Conservation (phyloP, 768 basidiomycete genomes). For the Lentinula raphanica region DNA sequence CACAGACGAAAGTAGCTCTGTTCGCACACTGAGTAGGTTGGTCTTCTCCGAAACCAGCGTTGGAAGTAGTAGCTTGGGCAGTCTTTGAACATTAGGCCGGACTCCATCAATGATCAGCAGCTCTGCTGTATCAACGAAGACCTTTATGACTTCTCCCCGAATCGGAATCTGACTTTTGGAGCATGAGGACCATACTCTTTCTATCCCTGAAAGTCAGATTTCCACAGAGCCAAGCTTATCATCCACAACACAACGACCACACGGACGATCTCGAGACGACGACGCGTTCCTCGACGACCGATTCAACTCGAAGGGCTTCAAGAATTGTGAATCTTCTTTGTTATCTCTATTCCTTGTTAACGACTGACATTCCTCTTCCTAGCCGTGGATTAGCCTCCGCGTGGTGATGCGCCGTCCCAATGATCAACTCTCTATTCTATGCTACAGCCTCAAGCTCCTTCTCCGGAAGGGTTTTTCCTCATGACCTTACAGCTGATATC, state of each 20-base stretch:
- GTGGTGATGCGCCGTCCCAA: constrained; percentile 43
- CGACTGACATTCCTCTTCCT: constrained; percentile 13
- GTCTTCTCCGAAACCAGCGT: not conserved
- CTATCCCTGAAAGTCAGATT: constrained; percentile 6
- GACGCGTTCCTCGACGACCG: too few relatives aligned
- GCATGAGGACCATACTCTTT: constrained; percentile 6
- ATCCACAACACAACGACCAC: too few relatives aligned
- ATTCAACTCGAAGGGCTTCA: constrained; percentile 14
- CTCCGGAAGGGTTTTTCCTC: not conserved
- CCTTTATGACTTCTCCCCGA: constrained; percentile 34
- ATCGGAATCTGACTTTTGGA: constrained; percentile 21
- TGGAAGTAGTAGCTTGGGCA: constrained; percentile 18
- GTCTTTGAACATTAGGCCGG: constrained; percentile 30
- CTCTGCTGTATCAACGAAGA: constrained; percentile 39
- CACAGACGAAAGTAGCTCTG: constrained; percentile 4
- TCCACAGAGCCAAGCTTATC: constrained; percentile 11
- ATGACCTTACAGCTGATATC: constrained; percentile 26
- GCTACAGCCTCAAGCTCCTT: constrained; percentile 32
- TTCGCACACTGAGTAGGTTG: constrained; percentile 3
- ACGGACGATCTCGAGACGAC: too few relatives aligned
- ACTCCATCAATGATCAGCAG: constrained; percentile 32
- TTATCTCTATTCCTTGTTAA: constrained; percentile 4
- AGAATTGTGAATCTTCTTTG: constrained; percentile 19
- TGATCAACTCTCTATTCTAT: constrained; percentile 40
- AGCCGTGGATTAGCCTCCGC: constrained; percentile 25